These are phyloP conservation scores for Durusdinium trenchii DNA, from an alignment of 73 alveolate genomes.

Conservation along the genomic window DNA sequence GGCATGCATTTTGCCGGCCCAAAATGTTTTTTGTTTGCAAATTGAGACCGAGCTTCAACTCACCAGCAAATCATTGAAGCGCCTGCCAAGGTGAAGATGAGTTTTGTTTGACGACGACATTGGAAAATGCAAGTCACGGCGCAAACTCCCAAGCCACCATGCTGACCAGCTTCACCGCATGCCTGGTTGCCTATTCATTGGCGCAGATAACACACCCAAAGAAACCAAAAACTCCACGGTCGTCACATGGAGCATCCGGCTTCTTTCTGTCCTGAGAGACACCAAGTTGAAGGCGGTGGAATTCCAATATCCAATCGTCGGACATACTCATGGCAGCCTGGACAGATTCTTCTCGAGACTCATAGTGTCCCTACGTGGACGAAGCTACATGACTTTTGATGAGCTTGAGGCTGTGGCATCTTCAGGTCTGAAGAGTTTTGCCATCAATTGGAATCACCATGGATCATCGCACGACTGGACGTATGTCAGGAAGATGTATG, in stretches of 20 bases:
- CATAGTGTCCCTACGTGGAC: not conserved
- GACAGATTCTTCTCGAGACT: not conserved
- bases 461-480: not conserved
- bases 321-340: not conserved
- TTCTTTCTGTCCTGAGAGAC: not conserved
- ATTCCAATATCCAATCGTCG: not conserved
- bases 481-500: not conserved
- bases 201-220: not conserved
- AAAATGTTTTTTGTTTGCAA: not conserved
- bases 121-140: not conserved
- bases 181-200: not conserved
- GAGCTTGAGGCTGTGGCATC: not conserved
- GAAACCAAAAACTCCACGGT: not conserved
- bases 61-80: not conserved
- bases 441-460: conserved; percentile 13
- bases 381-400: not conserved
- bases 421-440: not conserved
- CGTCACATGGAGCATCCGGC: not conserved
- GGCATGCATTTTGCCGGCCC: conserved; percentile 33
- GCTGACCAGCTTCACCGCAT: not conserved
- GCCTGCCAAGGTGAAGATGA: not conserved
- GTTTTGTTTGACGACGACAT: not conserved
- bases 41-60: not conserved
- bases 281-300: not conserved
- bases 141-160: not conserved